These are phyloP conservation scores for Agrocybe pediades DNA, from an alignment of 768 basidiomycete genomes.

Conservation along the genomic window DNA sequence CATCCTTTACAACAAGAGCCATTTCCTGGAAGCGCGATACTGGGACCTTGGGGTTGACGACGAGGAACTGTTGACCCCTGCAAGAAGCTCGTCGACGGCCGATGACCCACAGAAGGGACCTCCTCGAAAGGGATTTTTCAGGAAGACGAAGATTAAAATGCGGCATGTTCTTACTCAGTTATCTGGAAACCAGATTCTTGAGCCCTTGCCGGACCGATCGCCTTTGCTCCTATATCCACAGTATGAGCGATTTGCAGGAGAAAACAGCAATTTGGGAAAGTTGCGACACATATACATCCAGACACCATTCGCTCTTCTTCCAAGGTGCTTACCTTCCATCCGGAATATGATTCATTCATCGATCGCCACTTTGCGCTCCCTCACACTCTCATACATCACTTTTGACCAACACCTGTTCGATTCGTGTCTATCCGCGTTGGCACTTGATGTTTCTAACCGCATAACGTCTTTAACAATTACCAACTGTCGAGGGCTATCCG, in stretches of 20 bases:
- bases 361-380: constrained; percentile 4
- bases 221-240: neutral
- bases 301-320: constrained; percentile 11
- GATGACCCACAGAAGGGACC: neutral
- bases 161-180: neutral
- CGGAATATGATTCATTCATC: constrained; percentile 7
- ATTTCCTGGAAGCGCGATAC: constrained; percentile 1
- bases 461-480: constrained; percentile 2
- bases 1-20: constrained; percentile 6
- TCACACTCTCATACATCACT: constrained; percentile 9
- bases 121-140: neutral
- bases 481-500: constrained; percentile 4
- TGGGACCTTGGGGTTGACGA: neutral
- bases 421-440: constrained; percentile 7
- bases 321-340: constrained; percentile 5
- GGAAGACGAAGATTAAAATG: neutral
- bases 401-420: constrained; percentile 4
- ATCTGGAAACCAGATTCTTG: neutral
- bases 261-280: neutral
- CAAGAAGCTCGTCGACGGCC: neutral
- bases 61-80: neutral
- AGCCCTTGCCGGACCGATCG: neutral
- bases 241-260: neutral
- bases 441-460: neutral
- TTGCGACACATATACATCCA: constrained; percentile 5